These are phyloP conservation scores for Tolypocladium amazonense DNA, from an alignment of 2,329 filamentous ascomycete genomes.

Conservation along the genomic window DNA sequence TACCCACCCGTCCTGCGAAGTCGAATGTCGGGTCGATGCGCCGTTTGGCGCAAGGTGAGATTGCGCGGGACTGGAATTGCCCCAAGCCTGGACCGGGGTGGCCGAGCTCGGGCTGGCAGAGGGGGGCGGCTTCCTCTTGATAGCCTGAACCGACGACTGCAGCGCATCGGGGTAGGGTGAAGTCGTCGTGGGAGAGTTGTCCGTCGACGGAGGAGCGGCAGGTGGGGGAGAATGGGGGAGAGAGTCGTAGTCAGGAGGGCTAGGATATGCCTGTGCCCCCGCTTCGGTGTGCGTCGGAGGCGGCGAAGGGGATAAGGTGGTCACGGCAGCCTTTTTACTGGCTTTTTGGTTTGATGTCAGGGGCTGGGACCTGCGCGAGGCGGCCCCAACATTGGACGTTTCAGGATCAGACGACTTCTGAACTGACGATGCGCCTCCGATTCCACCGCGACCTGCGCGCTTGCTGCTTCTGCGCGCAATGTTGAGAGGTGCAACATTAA, in stretches of 20 bases:
- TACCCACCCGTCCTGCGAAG: conserved; percentile 27
- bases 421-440: conserved; percentile 13
- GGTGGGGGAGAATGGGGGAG: conserved; percentile 10
- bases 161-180: conserved; percentile 11
- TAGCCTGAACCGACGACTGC: conserved; percentile 22
- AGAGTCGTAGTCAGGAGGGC: conserved; percentile 20
- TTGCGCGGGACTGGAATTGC: conserved; percentile 11
- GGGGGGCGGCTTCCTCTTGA: conserved; percentile 35
- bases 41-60: conserved; percentile 6
- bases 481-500: conserved; percentile 42
- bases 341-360: conserved; percentile 20
- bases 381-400: conserved; percentile 16
- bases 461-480: conserved; percentile 42
- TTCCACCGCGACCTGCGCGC: conserved; percentile 13
- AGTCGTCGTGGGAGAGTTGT: conserved; percentile 7
- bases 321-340: conserved; percentile 13
- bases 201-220: conserved; percentile 1
- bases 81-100: background rate
- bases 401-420: conserved; percentile 19
- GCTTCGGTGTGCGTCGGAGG: background rate
- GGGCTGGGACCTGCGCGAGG: conserved; percentile 9
- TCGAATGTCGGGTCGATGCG: conserved; percentile 3
- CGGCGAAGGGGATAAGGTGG: conserved; percentile 7
- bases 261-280: conserved; percentile 18
- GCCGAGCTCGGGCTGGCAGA: conserved; percentile 7